These are phyloP conservation scores for Blastomyces emzantsi DNA, from an alignment of 2,329 filamentous ascomycete genomes.

Conservation along the genomic window DNA sequence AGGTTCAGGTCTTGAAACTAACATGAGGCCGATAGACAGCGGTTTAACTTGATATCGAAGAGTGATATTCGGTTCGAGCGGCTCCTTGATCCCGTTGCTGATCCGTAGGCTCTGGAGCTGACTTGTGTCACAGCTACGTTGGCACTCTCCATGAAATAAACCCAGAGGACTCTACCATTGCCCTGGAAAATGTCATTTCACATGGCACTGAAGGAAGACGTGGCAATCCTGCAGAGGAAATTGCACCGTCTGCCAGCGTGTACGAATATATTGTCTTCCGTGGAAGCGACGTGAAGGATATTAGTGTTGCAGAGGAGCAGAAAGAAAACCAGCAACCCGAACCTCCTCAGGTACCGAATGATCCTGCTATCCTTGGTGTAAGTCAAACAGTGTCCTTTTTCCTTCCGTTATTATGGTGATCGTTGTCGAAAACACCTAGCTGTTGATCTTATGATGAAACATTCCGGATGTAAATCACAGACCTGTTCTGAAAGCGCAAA, in stretches of 20 bases:
- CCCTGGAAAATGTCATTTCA: constrained; percentile 90
- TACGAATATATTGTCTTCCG: constrained; percentile 99
- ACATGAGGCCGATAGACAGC: constrained; percentile 53
- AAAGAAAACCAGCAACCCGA: constrained; percentile 63
- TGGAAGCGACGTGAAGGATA: constrained; percentile 95
- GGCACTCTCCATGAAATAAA: constrained; percentile 97
- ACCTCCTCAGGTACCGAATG: constrained; percentile 73
- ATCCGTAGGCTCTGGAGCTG: constrained; percentile 23
- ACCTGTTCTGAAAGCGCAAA: constrained; percentile 85
- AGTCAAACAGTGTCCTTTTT: constrained; percentile 44
- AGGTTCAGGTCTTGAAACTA: constrained; percentile 24
- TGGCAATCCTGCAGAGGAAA: constrained; percentile 68
- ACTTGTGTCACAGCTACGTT: constrained; percentile 61
- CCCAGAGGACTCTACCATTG: constrained; percentile 91
- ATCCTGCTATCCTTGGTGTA: constrained; percentile 95
- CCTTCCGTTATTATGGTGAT: constrained; percentile 2
- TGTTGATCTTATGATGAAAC: constrained; percentile 66
- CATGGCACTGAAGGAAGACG: constrained; percentile 89
- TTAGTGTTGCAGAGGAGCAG: constrained; percentile 80
- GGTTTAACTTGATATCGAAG: constrained; percentile 94
- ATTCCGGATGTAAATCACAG: constrained; percentile 92
- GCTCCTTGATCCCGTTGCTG: constrained; percentile 8
- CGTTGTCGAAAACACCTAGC: constrained; percentile 10
- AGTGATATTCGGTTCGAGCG: constrained; percentile 76
- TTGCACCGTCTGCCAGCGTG: constrained; percentile 72